Base-by-base conservation (phyloP, 306 rosid species). In the Acmispon strigosus region DNA sequence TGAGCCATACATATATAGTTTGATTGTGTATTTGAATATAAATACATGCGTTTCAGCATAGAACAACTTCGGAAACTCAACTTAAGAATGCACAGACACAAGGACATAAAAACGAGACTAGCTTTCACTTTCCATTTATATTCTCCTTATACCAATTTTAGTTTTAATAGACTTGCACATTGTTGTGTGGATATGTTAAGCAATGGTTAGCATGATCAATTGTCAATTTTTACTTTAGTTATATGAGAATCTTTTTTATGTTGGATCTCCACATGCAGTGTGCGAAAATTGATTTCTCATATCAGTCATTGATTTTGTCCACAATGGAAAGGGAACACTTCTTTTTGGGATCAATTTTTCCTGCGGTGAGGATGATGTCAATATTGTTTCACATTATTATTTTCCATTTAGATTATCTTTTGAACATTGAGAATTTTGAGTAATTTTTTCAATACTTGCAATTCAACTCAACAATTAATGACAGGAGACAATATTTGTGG, bases 301-400 rank as follows among this genome's bases (percentile, higher is more conserved):
- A 16, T 0, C 79, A 78, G 2, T 13, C 34, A 0, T 20, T 74
- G 54, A 55, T 74, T 6, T 3, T 84, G 7, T 13, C 34, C 14
- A 74, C 83, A 1, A 39, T 68, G 0, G 64, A 48, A 7, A 24
- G 39, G 5, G 17, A 37, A 48, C 1, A 10, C 16, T 22, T 16
- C 20, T 78, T 37, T 58, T 22, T 32, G 36, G 88, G 81, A 59
- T 16, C 20, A 14, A 10, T 77, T 15, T 77, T 69, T 12, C 24
- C 37, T 14, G n/a, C 17, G 70, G 76, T 3, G 27, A 22, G 27
- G 1, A 1, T 22, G 27, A 22, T 22, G 3, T 22, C 27, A 22
- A 22, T 3, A 22, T 22, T 22, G 1, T 27, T 27, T 27, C 34
- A 27, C 34, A 2, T 39, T 76, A 43, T 34, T 61, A 7, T 2